These are phyloP conservation scores for Filosporella fistucella DNA, from an alignment of 495 filamentous ascomycete species.

Conservation along the genomic window DNA sequence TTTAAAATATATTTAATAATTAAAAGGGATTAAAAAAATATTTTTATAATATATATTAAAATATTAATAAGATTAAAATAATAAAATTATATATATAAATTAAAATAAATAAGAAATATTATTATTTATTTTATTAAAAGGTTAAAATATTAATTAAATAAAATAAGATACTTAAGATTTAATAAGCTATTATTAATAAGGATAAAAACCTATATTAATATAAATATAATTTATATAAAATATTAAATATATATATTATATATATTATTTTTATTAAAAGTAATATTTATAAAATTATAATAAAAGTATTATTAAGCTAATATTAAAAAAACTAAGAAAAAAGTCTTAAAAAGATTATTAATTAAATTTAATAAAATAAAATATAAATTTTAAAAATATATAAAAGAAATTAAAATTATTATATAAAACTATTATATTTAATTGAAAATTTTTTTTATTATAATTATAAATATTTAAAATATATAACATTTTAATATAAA, in stretches of 20 bases:
- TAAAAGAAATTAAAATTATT: not conserved
- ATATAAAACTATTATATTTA: not conserved
- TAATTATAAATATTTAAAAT: no score
- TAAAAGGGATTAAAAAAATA: constrained; percentile 1
- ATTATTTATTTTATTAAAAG: no score
- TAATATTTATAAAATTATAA: constrained; percentile 6
- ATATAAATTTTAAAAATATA: not conserved
- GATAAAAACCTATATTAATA: no score
- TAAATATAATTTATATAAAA: no score
- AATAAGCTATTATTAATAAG: constrained; percentile 2
- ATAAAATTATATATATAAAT: no score
- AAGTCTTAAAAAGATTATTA: constrained; percentile 3
- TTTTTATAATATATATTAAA: constrained; percentile 3
- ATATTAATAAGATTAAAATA: constrained; percentile 9
- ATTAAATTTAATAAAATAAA: no score
- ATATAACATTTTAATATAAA: no score
- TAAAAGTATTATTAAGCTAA: constrained; percentile 12
- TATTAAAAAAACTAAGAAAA: constrained; percentile 12
- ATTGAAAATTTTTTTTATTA: not conserved
- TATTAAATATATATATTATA: no score
- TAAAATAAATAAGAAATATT: no score
- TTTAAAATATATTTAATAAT: constrained; percentile 1
- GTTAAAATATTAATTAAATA: no score
- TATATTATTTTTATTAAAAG: constrained; percentile 3
- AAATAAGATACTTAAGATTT: not conserved